Percentiles rank a stretch among this genome's conserved stretches.
phyloP scores from a whole-genome alignment of 1,284 basidiomycete genomes.

The Ustilago bromivora region DNA sequence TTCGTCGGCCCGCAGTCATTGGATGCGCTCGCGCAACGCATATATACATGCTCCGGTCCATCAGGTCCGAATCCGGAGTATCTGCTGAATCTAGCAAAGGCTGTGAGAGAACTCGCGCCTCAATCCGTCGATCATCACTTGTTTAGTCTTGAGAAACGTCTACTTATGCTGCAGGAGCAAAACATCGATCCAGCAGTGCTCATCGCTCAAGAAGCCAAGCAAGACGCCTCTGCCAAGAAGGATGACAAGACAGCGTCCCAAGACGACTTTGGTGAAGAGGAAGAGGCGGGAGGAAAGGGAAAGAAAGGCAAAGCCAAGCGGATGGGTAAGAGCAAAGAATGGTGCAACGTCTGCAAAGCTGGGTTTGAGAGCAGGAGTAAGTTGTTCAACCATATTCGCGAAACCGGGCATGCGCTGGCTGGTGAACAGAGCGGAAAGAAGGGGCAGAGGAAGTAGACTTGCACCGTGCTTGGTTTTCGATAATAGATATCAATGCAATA shows the following conservation, averaged over 20 bases:
- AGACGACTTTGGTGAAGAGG: constrained; percentile 10
- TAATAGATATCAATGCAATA: constrained; percentile 3
- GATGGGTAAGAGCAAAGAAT: constrained; percentile 66
- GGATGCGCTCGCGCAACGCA: constrained; percentile 76
- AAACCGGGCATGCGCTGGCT: constrained; percentile 80
- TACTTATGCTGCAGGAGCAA: constrained; percentile 49
- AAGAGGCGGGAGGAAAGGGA: constrained; percentile 14
- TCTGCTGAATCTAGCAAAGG: constrained; percentile 78
- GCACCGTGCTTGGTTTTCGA: neutral
- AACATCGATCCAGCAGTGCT: constrained; percentile 25
- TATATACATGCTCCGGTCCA: constrained; percentile 81
- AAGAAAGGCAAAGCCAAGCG: constrained; percentile 35
- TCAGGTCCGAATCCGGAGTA: constrained; percentile 88
- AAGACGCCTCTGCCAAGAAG: constrained; percentile 4
- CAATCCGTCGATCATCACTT: constrained; percentile 82
- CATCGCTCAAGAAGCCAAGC: constrained; percentile 35
- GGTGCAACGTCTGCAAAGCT: constrained; percentile 80
- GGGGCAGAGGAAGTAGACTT: constrained; percentile 15
- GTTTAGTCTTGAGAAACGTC: constrained; percentile 77
- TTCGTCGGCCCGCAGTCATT: constrained; percentile 85
- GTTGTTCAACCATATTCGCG: constrained; percentile 81
- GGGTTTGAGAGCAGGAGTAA: constrained; percentile 81
- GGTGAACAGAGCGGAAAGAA: constrained; percentile 34
- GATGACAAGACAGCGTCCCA: neutral
- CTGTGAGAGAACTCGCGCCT: constrained; percentile 79